Percentiles rank a stretch among this genome's conserved stretches.
Evolutionary conservation across 179 eudicot genomes (phyloP).

Genomic region (Gypsophila paniculata): DNA sequence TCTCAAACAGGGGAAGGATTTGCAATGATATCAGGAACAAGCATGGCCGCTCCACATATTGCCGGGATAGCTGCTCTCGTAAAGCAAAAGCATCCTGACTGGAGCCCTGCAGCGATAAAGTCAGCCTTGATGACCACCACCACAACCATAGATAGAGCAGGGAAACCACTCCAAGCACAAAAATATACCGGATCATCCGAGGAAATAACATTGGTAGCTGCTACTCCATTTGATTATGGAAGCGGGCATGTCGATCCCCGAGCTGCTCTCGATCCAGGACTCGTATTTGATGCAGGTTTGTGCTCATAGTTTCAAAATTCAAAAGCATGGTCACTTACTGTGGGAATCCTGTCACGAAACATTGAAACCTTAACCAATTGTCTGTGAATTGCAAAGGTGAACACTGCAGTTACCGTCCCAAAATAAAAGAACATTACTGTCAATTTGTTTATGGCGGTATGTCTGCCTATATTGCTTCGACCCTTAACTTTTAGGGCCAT

Average conservation of each 20-base stretch:
- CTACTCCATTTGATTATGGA: conserved; percentile 91
- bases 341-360: too few relatives aligned
- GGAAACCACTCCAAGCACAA: conserved; percentile 73
- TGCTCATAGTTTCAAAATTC: not conserved
- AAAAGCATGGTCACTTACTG: too few relatives aligned
- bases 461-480: too few relatives aligned
- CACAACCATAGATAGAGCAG: conserved; percentile 58
- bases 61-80: conserved; percentile 87
- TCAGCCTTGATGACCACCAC: conserved; percentile 89
- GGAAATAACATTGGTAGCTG: conserved; percentile 52
- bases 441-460: too few relatives aligned
- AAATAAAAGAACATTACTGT: too few relatives aligned
- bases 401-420: too few relatives aligned
- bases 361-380: too few relatives aligned
- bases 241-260: conserved; percentile 87
- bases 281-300: conserved; percentile 82
- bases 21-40: conserved; percentile 89
- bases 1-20: conserved; percentile 68
- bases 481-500: too few relatives aligned
- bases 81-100: conserved; percentile 76
- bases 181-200: conserved; percentile 70
- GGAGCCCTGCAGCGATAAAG: conserved; percentile 94
- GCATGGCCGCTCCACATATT: conserved; percentile 97
- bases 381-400: too few relatives aligned
- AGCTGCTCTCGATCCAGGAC: conserved; percentile 89